Conservation (phyloP, 352 stramenopile species). For the Saprolegnia parasitica region DNA sequence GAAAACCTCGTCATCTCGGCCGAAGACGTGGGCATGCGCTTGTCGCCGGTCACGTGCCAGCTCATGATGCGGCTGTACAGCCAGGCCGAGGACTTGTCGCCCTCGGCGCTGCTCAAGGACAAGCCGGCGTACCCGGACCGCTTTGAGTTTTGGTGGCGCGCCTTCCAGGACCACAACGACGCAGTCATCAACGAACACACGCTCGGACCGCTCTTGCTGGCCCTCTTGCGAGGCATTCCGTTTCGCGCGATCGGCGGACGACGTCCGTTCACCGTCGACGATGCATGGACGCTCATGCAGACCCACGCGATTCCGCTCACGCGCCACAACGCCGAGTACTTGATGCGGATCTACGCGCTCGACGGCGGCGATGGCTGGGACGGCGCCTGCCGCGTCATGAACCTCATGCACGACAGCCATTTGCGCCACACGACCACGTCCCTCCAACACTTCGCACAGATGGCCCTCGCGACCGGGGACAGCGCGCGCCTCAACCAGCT, state of each 20-base stretch:
- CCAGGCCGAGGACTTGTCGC: neutral
- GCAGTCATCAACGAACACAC: neutral
- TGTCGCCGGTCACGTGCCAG: neutral
- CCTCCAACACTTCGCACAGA: neutral
- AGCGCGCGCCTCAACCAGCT: neutral
- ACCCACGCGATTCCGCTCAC: neutral
- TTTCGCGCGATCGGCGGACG: neutral
- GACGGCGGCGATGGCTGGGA: neutral
- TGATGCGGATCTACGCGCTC: constrained; percentile 3
- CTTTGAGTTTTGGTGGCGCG: constrained; percentile 25
- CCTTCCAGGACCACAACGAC: neutral
- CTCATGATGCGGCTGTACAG: constrained; percentile 24
- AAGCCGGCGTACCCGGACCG: constrained; percentile 11
- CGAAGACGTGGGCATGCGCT: neutral
- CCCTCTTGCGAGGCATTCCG: neutral
- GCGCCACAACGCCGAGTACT: constrained; percentile 8
- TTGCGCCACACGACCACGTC: neutral
- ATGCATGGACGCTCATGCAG: neutral
- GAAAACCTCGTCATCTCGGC: constrained; percentile 11
- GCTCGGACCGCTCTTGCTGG: constrained; percentile 12
- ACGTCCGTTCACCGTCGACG: neutral
- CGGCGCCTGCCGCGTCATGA: constrained; percentile 1
- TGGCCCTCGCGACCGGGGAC: neutral
- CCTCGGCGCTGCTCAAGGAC: neutral
- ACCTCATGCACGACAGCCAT: constrained; percentile 2